A percentile compares a stretch with the other conserved stretches of the same genome.
phyloP scores from a whole-genome alignment of 352 stramenopile genomes.

The Saprolegnia parasitica region DNA sequence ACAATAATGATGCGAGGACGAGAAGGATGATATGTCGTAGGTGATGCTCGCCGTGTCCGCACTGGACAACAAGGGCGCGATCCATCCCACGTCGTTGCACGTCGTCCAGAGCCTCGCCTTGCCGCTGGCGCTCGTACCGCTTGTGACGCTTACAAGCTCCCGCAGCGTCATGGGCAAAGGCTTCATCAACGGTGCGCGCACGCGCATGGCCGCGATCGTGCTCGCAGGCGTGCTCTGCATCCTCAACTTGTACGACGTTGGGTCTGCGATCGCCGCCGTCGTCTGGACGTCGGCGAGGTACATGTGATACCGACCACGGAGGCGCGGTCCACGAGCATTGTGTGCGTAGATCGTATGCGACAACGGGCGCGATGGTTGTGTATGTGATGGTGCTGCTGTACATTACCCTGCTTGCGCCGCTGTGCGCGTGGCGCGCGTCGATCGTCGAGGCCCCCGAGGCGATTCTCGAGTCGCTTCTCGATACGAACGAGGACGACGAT shows the following conservation, averaged over 20 bases:
- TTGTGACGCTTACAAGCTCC: slow-evolving; percentile 69
- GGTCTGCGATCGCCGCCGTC: background rate
- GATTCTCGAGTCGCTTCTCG: background rate
- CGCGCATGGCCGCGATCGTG: slow-evolving; percentile 34
- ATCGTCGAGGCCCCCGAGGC: background rate
- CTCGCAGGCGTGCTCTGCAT: slow-evolving; percentile 52
- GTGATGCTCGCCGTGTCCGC: slow-evolving; percentile 51
- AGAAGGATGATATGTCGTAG: too few relatives aligned
- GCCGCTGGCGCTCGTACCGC: slow-evolving; percentile 76
- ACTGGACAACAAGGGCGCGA: slow-evolving; percentile 48
- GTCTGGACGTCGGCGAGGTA: background rate
- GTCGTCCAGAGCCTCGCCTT: slow-evolving; percentile 85
- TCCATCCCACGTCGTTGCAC: slow-evolving; percentile 80
- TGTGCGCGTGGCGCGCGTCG: background rate
- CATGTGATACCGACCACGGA: background rate
- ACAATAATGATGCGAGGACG: too few relatives aligned
- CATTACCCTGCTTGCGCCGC: background rate
- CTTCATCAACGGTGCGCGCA: slow-evolving; percentile 37
- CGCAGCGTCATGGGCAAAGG: slow-evolving; percentile 53
- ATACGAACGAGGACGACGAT: background rate
- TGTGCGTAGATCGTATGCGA: background rate
- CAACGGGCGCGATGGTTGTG: background rate
- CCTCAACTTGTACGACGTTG: slow-evolving; percentile 41
- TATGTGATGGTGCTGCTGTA: background rate
- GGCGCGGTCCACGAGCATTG: background rate